Evolutionary conservation across 2,329 filamentous ascomycete species (phyloP).

Genomic region (Venturia pyrina): DNA sequence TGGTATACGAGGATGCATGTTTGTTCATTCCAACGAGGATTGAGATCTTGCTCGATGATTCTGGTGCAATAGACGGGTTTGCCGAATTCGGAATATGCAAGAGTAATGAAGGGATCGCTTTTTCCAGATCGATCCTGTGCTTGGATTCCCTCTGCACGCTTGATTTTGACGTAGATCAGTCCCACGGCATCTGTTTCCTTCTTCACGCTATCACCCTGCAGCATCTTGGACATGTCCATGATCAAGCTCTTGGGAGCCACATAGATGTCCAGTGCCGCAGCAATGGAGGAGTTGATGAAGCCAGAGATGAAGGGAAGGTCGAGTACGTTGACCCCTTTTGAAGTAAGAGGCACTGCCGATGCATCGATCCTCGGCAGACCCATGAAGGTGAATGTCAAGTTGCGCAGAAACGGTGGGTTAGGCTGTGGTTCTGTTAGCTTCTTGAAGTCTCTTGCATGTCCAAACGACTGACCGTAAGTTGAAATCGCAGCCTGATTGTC

Average conservation of each 20-base stretch:
- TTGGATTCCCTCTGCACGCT: slow-evolving; percentile 59
- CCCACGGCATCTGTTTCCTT: slow-evolving; percentile 59
- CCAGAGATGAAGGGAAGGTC: slow-evolving; percentile 64
- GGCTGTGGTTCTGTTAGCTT: slow-evolving; percentile 27
- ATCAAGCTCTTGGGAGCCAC: slow-evolving; percentile 67
- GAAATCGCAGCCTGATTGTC: slow-evolving; percentile 57
- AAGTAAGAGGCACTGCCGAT: slow-evolving; percentile 59
- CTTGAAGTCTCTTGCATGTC: background rate
- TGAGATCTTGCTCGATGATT: slow-evolving; percentile 53
- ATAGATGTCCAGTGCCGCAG: slow-evolving; percentile 64
- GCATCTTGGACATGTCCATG: slow-evolving; percentile 65
- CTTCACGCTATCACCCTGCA: slow-evolving; percentile 68
- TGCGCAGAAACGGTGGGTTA: slow-evolving; percentile 66
- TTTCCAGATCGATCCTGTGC: slow-evolving; percentile 57
- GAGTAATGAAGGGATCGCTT: slow-evolving; percentile 60
- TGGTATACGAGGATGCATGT: slow-evolving; percentile 58
- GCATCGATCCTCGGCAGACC: slow-evolving; percentile 64
- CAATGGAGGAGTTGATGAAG: slow-evolving; percentile 64
- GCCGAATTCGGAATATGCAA: slow-evolving; percentile 70
- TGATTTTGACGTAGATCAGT: slow-evolving; percentile 57
- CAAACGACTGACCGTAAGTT: slow-evolving; percentile 41
- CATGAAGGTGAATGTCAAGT: slow-evolving; percentile 64
- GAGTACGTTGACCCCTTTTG: slow-evolving; percentile 62
- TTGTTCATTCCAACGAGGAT: slow-evolving; percentile 62
- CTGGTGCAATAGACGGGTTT: slow-evolving; percentile 58